Evolutionary conservation across 192 early-diverging fungal species (phyloP).

Genomic region (Neocallimastix lanati): DNA sequence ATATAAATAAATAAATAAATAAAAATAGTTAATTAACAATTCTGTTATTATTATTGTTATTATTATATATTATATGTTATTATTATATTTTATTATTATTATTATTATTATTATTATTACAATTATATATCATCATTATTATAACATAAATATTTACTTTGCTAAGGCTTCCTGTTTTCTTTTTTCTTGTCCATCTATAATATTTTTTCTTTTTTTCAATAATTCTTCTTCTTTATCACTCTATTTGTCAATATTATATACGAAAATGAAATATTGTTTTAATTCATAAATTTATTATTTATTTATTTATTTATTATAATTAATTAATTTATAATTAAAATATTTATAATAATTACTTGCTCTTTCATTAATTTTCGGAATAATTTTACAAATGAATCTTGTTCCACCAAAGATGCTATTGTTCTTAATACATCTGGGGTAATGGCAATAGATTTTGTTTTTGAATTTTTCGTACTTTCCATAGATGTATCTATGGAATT

Average conservation of each 20-base stretch:
- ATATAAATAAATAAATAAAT: background rate
- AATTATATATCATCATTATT: too few species aligned
- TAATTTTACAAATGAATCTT: background rate
- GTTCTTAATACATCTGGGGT: background rate
- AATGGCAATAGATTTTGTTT: background rate
- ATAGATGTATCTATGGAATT: background rate
- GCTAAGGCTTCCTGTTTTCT: background rate
- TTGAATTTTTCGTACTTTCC: too few species aligned
- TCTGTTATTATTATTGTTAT: too few species aligned
- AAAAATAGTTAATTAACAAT: background rate
- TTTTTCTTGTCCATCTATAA: background rate
- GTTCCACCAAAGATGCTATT: background rate
- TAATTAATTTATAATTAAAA: too few species aligned
- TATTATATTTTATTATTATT: too few species aligned
- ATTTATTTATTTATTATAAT: too few species aligned
- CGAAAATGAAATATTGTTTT: too few species aligned
- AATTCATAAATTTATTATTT: too few species aligned
- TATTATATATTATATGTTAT: too few species aligned
- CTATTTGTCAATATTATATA: background rate
- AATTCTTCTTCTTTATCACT: background rate
- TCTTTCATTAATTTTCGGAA: background rate
- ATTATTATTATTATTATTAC: too few species aligned
- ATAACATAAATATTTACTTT: background rate
- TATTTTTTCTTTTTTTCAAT: background rate
- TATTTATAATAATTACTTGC: background rate